Evolutionary conservation across 2,329 filamentous ascomycete species (phyloP), one percentile per base, ranked within the genome.

Genomic region (Fusarium staphyleae): DNA sequence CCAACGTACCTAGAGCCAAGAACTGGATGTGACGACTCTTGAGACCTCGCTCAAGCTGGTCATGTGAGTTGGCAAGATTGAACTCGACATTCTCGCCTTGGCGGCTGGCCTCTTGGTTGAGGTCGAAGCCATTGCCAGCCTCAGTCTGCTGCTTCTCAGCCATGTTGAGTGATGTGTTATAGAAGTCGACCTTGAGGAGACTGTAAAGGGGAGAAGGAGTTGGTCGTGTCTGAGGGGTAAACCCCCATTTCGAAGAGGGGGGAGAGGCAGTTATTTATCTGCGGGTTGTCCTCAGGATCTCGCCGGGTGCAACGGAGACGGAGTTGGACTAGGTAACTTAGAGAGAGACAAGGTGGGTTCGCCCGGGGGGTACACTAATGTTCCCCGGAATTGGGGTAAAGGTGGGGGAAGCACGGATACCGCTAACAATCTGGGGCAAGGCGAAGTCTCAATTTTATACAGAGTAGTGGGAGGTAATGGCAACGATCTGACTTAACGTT

Each of bases 11-110:
- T 13, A 36, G 34, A 15, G 83, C 83, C 37, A 86, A 72, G 70
- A 86, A 85, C 62, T 86, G 83, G 41, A 86, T 83, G 60, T 86
- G 83, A 24, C 83, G 77, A 65, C 79, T 82, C 73, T 86, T 84
- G 48, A 86, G 75, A 13, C 82, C 82, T 49, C 83, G 77, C 66
- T 81, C 70, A 3, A 85, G 76, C 63, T 84, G 80, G 39, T 76
- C 72, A 18, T 74, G 60, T 33, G 76, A 66, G 12, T 63, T 49
- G 13, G 73, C 70, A 15, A 80, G 72, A 41, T 71, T 69, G 57
- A 69, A 72, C 58, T 75, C 73, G 44, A 65, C 30, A 12, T 40
- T 56, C 28, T 66, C 59, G 48, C 48, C 60, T 8, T 60, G 58
- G 10, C 40, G 28, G 35, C 60, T 62, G 51, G 39, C 62, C 62